Conservation (phyloP, 176 grass and related monocot genomes). For the Hsuehochloa calcarea region DNA sequence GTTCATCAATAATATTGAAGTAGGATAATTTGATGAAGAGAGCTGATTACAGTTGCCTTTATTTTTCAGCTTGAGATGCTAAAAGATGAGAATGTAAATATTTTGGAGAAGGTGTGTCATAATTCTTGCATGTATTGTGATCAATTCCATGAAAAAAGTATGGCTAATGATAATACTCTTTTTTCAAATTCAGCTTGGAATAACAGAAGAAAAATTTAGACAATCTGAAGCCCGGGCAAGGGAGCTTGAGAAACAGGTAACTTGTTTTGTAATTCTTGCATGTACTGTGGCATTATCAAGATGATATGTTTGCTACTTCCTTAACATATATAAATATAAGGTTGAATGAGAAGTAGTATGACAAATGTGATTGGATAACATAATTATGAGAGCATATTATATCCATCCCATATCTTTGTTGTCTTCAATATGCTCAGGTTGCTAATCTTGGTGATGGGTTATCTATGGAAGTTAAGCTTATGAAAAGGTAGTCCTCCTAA, state of each 20-base stretch:
- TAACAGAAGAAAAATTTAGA: conserved; percentile 75
- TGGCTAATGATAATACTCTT: conserved; percentile 21
- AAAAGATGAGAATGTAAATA: conserved; percentile 93
- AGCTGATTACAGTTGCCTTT: conserved; percentile 18
- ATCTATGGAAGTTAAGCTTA: conserved; percentile 89
- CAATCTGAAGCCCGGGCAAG: conserved; percentile 84
- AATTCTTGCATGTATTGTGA: conserved; percentile 22
- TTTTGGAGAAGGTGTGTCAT: conserved; percentile 70
- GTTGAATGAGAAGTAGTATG: conserved; percentile 9
- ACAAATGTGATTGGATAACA: conserved; percentile 13
- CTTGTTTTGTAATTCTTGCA: neutral
- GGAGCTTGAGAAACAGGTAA: conserved; percentile 90
- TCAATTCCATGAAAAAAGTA: conserved; percentile 9
- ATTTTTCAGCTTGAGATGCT: conserved; percentile 84
- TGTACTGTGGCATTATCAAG: neutral
- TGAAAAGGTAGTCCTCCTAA: conserved; percentile 79
- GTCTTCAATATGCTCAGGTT: conserved; percentile 49
- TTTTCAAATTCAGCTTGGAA: conserved; percentile 62
- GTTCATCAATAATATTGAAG: neutral
- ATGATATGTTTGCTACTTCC: neutral
- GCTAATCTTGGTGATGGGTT: conserved; percentile 84
- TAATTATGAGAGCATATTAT: conserved; percentile 18
- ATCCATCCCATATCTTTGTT: conserved; percentile 21
- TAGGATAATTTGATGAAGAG: neutral
- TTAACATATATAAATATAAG: neutral